Conservation (phyloP, 2,329 filamentous ascomycete species). For the Hymenoscyphus repandus region DNA sequence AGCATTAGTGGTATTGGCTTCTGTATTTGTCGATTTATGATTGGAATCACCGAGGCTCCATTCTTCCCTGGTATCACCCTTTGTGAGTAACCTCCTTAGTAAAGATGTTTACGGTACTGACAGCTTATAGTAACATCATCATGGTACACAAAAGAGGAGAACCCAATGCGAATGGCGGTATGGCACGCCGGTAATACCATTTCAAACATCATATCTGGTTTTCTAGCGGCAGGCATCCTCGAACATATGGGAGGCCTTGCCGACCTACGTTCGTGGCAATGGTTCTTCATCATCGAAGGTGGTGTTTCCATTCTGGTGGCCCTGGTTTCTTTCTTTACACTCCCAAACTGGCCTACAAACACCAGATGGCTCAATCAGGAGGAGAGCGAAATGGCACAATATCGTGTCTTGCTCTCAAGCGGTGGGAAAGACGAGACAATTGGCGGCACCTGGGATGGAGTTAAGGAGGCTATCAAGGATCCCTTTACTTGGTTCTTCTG, state of each 20-base stretch:
- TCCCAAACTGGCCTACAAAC: conserved; percentile 65
- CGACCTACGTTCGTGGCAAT: conserved; percentile 53
- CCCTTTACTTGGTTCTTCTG: background rate
- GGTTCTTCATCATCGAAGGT: conserved; percentile 68
- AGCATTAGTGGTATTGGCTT: background rate
- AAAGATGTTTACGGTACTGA: background rate
- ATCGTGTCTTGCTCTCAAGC: background rate
- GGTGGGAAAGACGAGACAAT: background rate
- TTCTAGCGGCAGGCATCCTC: conserved; percentile 59
- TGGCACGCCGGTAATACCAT: conserved; percentile 67
- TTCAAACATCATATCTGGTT: conserved; percentile 62
- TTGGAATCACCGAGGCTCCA: background rate
- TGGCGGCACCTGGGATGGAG: background rate
- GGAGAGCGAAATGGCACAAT: conserved; percentile 46
- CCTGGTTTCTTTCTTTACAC: conserved; percentile 55
- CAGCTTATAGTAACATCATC: background rate
- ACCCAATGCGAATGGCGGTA: conserved; percentile 60
- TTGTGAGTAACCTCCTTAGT: background rate
- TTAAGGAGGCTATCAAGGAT: background rate
- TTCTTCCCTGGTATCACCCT: background rate
- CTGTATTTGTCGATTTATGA: background rate
- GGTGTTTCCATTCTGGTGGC: conserved; percentile 54
- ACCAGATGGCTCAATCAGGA: conserved; percentile 60
- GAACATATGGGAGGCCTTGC: conserved; percentile 50
- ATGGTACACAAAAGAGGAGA: conserved; percentile 64